Evolutionary conservation across 2,329 filamentous ascomycete species (phyloP).

Genomic region (Penicillium sp.): DNA sequence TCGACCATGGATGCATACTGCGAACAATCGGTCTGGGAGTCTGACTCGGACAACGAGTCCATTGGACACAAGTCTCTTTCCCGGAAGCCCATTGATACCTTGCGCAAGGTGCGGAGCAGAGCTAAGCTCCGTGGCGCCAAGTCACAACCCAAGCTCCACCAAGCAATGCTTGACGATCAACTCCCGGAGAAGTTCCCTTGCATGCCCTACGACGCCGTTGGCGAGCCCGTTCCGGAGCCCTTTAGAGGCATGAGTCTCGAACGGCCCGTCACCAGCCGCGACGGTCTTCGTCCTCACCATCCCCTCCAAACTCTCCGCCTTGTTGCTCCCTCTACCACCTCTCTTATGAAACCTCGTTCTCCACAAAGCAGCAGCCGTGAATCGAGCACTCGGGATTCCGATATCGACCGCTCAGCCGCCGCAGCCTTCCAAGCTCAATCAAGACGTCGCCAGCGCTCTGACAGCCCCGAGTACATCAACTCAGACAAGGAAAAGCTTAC

Average conservation of each 20-base stretch:
- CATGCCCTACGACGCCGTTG: constrained; percentile 25
- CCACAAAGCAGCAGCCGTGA: constrained; percentile 20
- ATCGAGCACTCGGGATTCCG: constrained; percentile 21
- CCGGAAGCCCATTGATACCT: constrained; percentile 38
- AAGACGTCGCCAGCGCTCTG: constrained; percentile 32
- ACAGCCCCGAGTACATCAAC: constrained; percentile 25
- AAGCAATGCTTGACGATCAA: constrained; percentile 21
- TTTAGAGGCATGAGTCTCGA: constrained; percentile 19
- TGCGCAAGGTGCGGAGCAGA: constrained; percentile 42
- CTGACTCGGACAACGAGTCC: constrained; percentile 39
- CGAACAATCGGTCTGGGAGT: constrained; percentile 43
- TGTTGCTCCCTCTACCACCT: constrained; percentile 37
- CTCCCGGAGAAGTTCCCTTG: constrained; percentile 30
- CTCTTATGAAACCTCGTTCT: constrained; percentile 28
- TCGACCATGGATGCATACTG: constrained; percentile 33
- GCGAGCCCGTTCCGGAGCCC: constrained; percentile 12
- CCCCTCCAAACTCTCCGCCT: constrained; percentile 35
- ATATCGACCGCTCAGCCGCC: constrained; percentile 36
- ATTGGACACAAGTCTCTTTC: constrained; percentile 36
- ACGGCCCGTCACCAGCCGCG: constrained; percentile 24
- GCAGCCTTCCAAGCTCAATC: constrained; percentile 38
- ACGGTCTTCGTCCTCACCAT: constrained; percentile 22
- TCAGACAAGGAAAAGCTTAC: constrained; percentile 30
- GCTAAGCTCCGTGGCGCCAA: constrained; percentile 40
- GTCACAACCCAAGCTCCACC: constrained; percentile 36